phyloP scores from a whole-genome alignment of 352 stramenopile genomes.

The Globisporangium spiculum region DNA sequence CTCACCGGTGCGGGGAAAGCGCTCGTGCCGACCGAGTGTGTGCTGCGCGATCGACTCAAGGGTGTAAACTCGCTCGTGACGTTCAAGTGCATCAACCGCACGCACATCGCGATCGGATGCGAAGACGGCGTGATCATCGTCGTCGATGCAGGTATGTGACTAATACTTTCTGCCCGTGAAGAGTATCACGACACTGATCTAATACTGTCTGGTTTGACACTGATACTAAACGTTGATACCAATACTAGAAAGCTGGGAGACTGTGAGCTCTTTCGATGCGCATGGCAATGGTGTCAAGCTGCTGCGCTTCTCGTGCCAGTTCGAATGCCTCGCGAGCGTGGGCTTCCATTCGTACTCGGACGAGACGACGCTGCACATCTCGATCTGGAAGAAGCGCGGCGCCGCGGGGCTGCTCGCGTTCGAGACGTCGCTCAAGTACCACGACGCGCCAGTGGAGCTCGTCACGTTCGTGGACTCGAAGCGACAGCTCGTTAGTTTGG shows the following conservation, averaged over 20 bases:
- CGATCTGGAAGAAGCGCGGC: slow-evolving; percentile 44
- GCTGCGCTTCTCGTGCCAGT: slow-evolving; percentile 42
- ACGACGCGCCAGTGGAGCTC: slow-evolving; percentile 37
- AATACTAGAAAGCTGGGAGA: slow-evolving; percentile 32
- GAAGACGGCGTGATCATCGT: slow-evolving; percentile 57
- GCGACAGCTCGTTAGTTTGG: slow-evolving; percentile 53
- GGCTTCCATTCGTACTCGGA: slow-evolving; percentile 63
- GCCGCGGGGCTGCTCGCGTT: slow-evolving; percentile 24
- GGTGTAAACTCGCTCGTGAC: slow-evolving; percentile 42
- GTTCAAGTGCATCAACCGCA: slow-evolving; percentile 50
- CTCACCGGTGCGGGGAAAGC: slow-evolving; percentile 19
- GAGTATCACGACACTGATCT: background rate
- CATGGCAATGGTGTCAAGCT: slow-evolving; percentile 57
- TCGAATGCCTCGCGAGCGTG: slow-evolving; percentile 54
- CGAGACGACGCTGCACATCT: slow-evolving; percentile 58
- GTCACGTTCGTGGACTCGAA: slow-evolving; percentile 57
- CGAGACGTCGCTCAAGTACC: slow-evolving; percentile 35
- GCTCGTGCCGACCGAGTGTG: slow-evolving; percentile 21
- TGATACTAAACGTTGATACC: background rate
- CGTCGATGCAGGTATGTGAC: slow-evolving; percentile 30
- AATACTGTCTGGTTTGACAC: background rate
- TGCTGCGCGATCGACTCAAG: slow-evolving; percentile 43
- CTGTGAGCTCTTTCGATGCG: slow-evolving; percentile 49
- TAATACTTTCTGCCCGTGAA: background rate
- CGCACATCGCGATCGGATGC: slow-evolving; percentile 45